Evolutionary conservation across 352 stramenopile genomes (phyloP).

Genomic region (Pythium utonaiense): DNA sequence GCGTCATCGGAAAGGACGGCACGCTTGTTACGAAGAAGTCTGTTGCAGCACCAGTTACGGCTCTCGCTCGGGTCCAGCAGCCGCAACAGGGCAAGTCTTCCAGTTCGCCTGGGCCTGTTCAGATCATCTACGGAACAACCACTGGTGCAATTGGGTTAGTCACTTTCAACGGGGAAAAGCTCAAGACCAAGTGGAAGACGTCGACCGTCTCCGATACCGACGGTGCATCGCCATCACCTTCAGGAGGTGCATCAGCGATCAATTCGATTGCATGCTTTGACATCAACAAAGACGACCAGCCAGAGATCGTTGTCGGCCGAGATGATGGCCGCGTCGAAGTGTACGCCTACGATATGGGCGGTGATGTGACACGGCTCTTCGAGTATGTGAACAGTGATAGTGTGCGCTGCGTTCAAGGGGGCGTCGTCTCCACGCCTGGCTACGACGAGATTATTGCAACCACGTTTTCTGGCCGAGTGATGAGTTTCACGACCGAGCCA

Average conservation of each 20-base stretch:
- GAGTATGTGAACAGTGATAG: slow-evolving; percentile 70
- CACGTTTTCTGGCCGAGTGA: slow-evolving; percentile 74
- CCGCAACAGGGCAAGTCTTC: slow-evolving; percentile 18
- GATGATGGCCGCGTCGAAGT: slow-evolving; percentile 82
- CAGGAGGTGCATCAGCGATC: slow-evolving; percentile 34
- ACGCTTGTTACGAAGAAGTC: slow-evolving; percentile 61
- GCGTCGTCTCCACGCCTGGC: slow-evolving; percentile 62
- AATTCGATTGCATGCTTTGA: slow-evolving; percentile 80
- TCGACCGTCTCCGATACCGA: slow-evolving; percentile 12
- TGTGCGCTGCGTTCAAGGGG: slow-evolving; percentile 68
- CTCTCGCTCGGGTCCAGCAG: slow-evolving; percentile 35
- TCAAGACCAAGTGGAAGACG: slow-evolving; percentile 52
- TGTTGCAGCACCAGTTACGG: slow-evolving; percentile 43
- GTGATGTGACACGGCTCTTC: slow-evolving; percentile 58
- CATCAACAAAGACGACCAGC: slow-evolving; percentile 75
- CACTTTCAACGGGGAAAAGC: slow-evolving; percentile 67
- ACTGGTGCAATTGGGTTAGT: slow-evolving; percentile 53
- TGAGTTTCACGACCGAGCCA: slow-evolving; percentile 83
- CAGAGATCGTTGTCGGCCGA: slow-evolving; percentile 72
- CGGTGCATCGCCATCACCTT: slow-evolving; percentile 4
- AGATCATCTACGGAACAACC: slow-evolving; percentile 72
- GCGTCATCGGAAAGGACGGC: slow-evolving; percentile 52
- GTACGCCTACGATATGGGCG: slow-evolving; percentile 51
- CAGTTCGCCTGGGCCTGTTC: slow-evolving; percentile 20
- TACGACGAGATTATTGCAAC: slow-evolving; percentile 74